phyloP scores from a whole-genome alignment of 2,329 filamentous ascomycete genomes.

The Aureobasidium musti region DNA sequence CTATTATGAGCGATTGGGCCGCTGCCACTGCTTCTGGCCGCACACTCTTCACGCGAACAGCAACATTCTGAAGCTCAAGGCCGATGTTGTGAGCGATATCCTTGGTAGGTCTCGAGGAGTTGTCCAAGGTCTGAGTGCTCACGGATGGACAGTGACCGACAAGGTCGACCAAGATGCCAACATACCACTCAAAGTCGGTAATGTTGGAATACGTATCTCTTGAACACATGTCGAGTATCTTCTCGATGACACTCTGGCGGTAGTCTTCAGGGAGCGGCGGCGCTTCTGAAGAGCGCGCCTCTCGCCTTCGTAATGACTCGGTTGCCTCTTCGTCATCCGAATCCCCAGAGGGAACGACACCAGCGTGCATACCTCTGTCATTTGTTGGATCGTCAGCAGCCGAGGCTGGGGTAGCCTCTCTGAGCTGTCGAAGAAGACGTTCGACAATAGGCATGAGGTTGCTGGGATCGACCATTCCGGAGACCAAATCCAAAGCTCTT shows the following conservation, averaged over 20 bases:
- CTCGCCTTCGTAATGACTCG: constrained; percentile 55
- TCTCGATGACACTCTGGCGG: constrained; percentile 74
- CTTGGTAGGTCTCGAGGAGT: constrained; percentile 23
- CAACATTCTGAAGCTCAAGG: constrained; percentile 82
- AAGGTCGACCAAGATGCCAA: constrained; percentile 83
- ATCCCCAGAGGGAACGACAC: constrained; percentile 54
- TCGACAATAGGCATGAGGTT: constrained; percentile 83
- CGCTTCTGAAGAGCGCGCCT: constrained; percentile 52
- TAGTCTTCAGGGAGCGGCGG: constrained; percentile 82
- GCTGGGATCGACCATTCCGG: constrained; percentile 88
- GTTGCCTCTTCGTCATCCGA: constrained; percentile 61
- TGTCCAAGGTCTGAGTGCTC: constrained; percentile 31
- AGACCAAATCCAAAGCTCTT: constrained; percentile 85
- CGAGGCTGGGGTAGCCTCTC: constrained; percentile 62
- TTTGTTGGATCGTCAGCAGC: constrained; percentile 49
- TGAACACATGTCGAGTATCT: constrained; percentile 86
- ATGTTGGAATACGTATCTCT: constrained; percentile 84
- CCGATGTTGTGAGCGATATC: constrained; percentile 71
- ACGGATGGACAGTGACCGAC: constrained; percentile 66
- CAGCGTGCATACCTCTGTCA: constrained; percentile 49
- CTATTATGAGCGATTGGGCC: constrained; percentile 71
- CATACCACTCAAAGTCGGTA: constrained; percentile 95
- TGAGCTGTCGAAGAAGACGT: constrained; percentile 81
- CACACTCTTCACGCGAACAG: constrained; percentile 86
- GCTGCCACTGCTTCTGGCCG: constrained; percentile 78